phyloP scores from a whole-genome alignment of 768 basidiomycete genomes.

The Atractiella rhizophila region DNA sequence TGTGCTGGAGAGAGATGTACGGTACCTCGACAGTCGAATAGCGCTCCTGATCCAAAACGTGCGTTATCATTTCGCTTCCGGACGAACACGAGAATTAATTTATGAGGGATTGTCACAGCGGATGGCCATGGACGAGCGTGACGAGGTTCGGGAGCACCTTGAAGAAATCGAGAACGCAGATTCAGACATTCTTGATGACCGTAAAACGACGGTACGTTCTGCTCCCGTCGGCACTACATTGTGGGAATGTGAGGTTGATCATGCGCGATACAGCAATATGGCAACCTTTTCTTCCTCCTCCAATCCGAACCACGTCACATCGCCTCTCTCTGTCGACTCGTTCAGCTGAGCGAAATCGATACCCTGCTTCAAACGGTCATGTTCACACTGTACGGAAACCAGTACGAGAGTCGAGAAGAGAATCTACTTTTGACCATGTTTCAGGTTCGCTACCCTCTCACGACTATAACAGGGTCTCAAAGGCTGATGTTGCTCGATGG shows the following conservation, averaged over 20 bases:
- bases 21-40: constrained; percentile 90
- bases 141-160: constrained; percentile 31
- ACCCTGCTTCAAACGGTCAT: constrained; percentile 98
- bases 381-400: constrained; percentile 98
- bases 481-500: neutral
- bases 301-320: constrained; percentile 95
- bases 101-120: constrained; percentile 2
- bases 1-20: constrained; percentile 90
- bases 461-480: no score
- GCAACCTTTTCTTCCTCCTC: constrained; percentile 93
- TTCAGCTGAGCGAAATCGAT: constrained; percentile 88
- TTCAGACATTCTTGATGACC: constrained; percentile 80
- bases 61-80: constrained; percentile 31
- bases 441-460: constrained; percentile 21
- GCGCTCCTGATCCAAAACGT: constrained; percentile 93
- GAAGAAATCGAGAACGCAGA: constrained; percentile 87
- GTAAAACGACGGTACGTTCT: constrained; percentile 33
- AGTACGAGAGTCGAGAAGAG: constrained; percentile 94
- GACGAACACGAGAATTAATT: neutral
- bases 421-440: constrained; percentile 98
- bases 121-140: constrained; percentile 14
- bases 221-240: neutral
- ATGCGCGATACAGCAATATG: constrained; percentile 47
- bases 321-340: constrained; percentile 82
- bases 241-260: neutral